Base-by-base conservation (phyloP, 2,329 filamentous ascomycete genomes). In the Sporothrix protearum region DNA sequence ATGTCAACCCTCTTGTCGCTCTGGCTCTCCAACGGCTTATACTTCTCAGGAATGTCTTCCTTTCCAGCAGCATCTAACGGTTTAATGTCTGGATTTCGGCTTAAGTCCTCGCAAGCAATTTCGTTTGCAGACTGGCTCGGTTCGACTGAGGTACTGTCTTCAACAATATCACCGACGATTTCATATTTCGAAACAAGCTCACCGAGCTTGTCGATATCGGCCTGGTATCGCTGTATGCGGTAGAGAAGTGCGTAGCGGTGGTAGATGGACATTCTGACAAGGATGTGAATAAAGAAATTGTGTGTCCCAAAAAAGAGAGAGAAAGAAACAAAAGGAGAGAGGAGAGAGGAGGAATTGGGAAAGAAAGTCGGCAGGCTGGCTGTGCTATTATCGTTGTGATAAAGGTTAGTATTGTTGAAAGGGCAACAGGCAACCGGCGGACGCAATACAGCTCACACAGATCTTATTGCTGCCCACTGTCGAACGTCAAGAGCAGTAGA, bases 241-340 rank as follows among this genome's bases (percentile, higher is more conserved):
- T 68, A 57, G 9, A 63, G 68, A 2, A 73, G 2, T 19, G 71
- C 71, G 16, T 73, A 73, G 16, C 72, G 72, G 14, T 68, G 73
- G 33, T 71, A 45, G n/a, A 72, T 66, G 14, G 73, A 73, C 72
- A 73, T 73, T 63, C 22, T 45, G 25, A 10, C n/a, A 33, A 16
- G 39, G 12, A 53, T 39, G 42, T 19, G 30, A 51, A n/a, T 6
- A 53, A 33, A 19, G 28, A 59, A 36, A 19, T 3, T 3, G 8
- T n/a, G 42, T 45, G 33, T 22, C 19, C 6, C n/a, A n/a, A n/a
- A 22, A 68, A 53, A 61, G 16, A 59, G 49, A 5, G 25, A 7
- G 14, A 42, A 61, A 36, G 19, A 8, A 8, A n/a, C 16, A 45
- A 25, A 49, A 8, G 47, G 16, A 19, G 22, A n/a, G n/a, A n/a